Base-by-base conservation (phyloP, 1,284 basidiomycete genomes). In the Inonotus obliquus region DNA sequence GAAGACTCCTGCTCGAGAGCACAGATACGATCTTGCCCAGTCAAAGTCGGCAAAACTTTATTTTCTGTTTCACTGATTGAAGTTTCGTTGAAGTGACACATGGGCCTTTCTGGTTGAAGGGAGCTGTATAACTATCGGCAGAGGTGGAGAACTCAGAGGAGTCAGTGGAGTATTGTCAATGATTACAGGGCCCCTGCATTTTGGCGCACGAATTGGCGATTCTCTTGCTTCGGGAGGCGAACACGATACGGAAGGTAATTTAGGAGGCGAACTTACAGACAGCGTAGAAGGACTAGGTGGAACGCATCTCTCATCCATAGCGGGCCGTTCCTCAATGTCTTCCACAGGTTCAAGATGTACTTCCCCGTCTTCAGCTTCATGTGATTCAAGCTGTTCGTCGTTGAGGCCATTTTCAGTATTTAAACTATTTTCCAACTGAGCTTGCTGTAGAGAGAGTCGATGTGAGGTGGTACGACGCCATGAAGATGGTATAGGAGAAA, bases 1-100 rank as follows among this genome's bases (percentile, higher is more conserved):
- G 53, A 70, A 32, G n/a, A 61, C 74, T 73, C 44, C 72, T 10
- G 7, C 25, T 47, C 35, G 19, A 39, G 38, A 10, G 60, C 53
- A 23, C 27, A 27, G 21, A n/a, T 13, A 9, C 51, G 51, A 11
- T 52, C 51, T 27, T 14, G 32, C 1, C 9, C 51, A 29, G 27
- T 17, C 9, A 27, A 5, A 17, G 51, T 9, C 5, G 19, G 17
- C 27, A 27, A 27, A 27, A 27, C 10, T 19, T 52, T 27, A 19
- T 52, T 52, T 35, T 52, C 51, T 17, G 27, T 32, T 19, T 52
- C 51, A 17, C 19, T n/a, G 25, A 17, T n/a, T 4, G 51, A 3
- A 11, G 52, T 51, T 14, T 54, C 49, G 19, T 13, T 38, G 23
- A 62, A 62, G 10, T 23, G 23, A 17, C 37, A 62, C 14, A 49